Conservation (phyloP, 192 early-diverging fungal species). For the Spinellus fusiger region DNA sequence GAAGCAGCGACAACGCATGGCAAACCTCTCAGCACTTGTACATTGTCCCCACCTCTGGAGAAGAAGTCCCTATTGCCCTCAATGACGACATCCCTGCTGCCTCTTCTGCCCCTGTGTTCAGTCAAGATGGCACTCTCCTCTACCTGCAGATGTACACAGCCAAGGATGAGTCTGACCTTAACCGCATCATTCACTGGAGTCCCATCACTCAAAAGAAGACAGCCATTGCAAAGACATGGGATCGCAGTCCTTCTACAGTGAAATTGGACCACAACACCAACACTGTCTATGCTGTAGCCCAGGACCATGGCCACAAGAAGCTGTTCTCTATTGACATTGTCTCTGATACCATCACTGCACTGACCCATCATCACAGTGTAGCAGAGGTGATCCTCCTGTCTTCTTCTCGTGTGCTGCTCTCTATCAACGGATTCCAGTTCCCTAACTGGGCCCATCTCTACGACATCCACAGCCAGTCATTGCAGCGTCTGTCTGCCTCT, state of each 20-base stretch:
- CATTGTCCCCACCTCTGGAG: conserved; percentile 47
- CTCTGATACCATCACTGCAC: conserved; percentile 36
- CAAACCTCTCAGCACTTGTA: conserved; percentile 70
- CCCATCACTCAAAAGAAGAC: conserved; percentile 29
- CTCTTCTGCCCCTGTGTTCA: conserved; percentile 56
- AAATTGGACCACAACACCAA: conserved; percentile 54
- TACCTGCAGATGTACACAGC: conserved; percentile 71
- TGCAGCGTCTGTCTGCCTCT: not conserved
- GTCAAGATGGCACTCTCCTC: conserved; percentile 58
- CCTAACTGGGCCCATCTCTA: conserved; percentile 35
- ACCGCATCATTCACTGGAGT: conserved; percentile 58
- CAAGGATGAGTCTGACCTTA: conserved; percentile 74
- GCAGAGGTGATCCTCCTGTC: conserved; percentile 37
- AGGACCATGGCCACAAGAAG: conserved; percentile 62
- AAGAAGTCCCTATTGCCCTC: conserved; percentile 36
- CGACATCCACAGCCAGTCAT: conserved; percentile 28
- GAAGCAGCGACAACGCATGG: conserved; percentile 63
- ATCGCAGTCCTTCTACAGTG: conserved; percentile 52
- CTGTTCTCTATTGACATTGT: conserved; percentile 55
- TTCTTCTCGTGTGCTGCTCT: conserved; percentile 38
- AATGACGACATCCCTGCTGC: conserved; percentile 49
- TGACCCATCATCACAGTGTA: conserved; percentile 45
- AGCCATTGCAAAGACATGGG: conserved; percentile 52
- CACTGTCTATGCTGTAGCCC: conserved; percentile 52
- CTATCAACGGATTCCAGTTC: conserved; percentile 37